phyloP scores from a whole-genome alignment of 176 grass and related monocot genomes.

The Eremochloa ophiuroides region DNA sequence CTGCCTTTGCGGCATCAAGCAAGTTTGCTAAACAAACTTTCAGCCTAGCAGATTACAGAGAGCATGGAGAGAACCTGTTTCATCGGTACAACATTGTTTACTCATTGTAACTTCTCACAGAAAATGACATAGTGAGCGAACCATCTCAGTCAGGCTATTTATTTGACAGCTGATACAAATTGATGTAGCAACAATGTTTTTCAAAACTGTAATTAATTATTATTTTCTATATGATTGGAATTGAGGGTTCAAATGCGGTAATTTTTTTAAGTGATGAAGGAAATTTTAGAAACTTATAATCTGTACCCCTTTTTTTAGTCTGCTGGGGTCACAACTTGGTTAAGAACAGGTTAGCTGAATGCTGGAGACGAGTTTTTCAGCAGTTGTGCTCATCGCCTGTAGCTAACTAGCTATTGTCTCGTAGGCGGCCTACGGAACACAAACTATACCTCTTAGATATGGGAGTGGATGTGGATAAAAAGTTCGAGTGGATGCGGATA shows the following conservation, averaged over 20 bases:
- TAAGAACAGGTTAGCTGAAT: background rate
- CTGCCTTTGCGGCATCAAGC: constrained; percentile 54
- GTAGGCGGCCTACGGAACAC: too few species aligned
- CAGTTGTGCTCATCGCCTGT: background rate
- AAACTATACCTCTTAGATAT: too few species aligned
- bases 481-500: too few species aligned
- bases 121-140: background rate
- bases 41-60: constrained; percentile 78
- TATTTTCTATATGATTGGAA: background rate
- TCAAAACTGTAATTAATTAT: background rate
- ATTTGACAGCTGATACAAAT: background rate
- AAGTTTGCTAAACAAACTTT: constrained; percentile 61
- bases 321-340: background rate
- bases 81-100: constrained; percentile 70
- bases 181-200: background rate
- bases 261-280: background rate
- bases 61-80: constrained; percentile 78
- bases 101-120: constrained; percentile 29
- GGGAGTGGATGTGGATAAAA: too few species aligned
- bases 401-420: too few species aligned
- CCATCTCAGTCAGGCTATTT: background rate
- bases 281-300: background rate
- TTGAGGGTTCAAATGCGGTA: background rate
- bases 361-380: background rate
- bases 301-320: background rate